Evolutionary conservation across 768 basidiomycete species (phyloP), one percentile per base, ranked within the genome.

Genomic region (Tricholoma matsutake): DNA sequence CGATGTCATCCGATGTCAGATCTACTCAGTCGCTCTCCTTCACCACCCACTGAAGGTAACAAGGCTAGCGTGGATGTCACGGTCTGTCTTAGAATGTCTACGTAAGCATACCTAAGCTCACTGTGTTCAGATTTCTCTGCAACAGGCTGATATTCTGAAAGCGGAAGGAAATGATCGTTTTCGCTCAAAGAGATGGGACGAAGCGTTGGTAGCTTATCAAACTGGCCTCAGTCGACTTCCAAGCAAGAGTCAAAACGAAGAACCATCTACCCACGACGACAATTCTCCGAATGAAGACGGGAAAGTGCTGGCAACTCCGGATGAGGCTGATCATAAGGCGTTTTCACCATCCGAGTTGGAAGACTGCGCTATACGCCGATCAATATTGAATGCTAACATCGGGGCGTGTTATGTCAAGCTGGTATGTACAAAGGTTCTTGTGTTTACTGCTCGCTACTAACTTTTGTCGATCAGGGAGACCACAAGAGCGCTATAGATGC

Each of bases 361-460:
- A 37, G 78, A 85, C 56, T 83, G 79, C 63, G 75, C 78, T 11
- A 86, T 86, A 67, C 78, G 82, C 25, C 82, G 92, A 57, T 86
- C 93, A 31, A 79, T 92, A 14, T 71, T 96, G 65, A 83, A 91
- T 70, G 88, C 90, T n/a, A 98, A 98, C 69, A 86, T 96, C 39
- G 94, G 83, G 0, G 95, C 94, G 56, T 96, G 94, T 67, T 79
- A 87, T 69, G 80, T 91, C 5, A 92, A 92, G 68, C 73, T 92
- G 73, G 94, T 92, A 67, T 69, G 87, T 67, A 58, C n/a, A 1
- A 20, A 18, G 13, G 8, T 47, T 43, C 8, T 34, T 54, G 28
- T 54, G n/a, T 1, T 49, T 43, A 32, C 35, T 41, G 25, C 58
- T 58, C 60, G 32, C 41, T 59, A 34, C 31, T 13, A 56, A 35